Conservation (phyloP, 176 grass and related monocot species). For the Panicum miliaceum region DNA sequence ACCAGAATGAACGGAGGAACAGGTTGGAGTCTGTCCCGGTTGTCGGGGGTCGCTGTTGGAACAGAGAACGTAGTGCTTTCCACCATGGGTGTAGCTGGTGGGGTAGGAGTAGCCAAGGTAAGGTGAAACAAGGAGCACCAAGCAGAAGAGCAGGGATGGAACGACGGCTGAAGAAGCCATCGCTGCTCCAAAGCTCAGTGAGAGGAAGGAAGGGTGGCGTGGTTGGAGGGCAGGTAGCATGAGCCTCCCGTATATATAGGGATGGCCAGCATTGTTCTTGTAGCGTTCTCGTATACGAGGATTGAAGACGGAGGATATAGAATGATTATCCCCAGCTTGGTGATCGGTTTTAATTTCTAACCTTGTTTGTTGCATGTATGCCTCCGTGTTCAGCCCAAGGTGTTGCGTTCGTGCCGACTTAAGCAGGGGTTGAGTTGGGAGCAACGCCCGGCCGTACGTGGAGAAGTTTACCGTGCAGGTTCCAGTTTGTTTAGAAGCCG, state of each 20-base stretch:
- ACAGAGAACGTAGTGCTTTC: neutral
- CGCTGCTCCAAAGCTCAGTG: neutral
- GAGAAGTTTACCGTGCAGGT: no score
- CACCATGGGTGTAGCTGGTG: constrained; percentile 19
- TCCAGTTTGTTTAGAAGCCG: neutral
- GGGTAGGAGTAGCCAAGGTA: neutral
- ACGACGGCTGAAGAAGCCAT: constrained; percentile 3
- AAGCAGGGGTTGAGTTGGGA: neutral
- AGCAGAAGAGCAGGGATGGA: neutral
- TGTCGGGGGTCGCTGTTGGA: neutral
- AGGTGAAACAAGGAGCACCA: constrained; percentile 20
- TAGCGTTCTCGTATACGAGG: neutral
- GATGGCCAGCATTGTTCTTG: constrained; percentile 13
- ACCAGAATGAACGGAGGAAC: constrained; percentile 11
- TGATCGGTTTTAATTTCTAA: neutral
- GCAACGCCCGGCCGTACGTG: neutral
- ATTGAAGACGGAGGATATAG: neutral
- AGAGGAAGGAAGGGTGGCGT: neutral
- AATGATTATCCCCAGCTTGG: neutral
- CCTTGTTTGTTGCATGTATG: neutral
- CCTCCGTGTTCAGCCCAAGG: constrained; percentile 24
- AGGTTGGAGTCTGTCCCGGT: neutral
- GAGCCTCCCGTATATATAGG: neutral
- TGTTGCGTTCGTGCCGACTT: neutral
- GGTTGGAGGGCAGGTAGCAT: neutral